Evolutionary conservation across 2,329 filamentous ascomycete species (phyloP), one percentile per base, ranked within the genome.

Genomic region (Juglanconis sp.): DNA sequence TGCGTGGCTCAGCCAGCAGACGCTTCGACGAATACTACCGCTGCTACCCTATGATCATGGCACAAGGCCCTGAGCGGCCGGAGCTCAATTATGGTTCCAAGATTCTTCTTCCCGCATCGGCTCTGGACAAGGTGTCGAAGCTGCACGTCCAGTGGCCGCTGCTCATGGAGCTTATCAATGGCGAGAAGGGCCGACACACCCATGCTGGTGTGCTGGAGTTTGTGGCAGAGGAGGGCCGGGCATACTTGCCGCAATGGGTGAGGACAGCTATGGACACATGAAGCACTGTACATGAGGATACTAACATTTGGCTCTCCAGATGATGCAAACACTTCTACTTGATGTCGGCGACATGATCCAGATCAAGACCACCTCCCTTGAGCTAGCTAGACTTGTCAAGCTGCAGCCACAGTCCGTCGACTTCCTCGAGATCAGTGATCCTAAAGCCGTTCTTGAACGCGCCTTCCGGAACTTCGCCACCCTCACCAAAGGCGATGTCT

Each of bases 11-110:
- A 73, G 69, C 81, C 76, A 67, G 79, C 56, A 90, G 92, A 68
- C 91, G 93, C 63, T 99, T 99, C 79, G 94, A 99, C 75, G 95
- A 99, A 76, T 98, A 96, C 79, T 98, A 97, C 77, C 89, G 95
- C 70, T 97, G 93, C 80, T 99, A 98, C 71, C 95, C 95, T 48
- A 85, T 97, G 69, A 87, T 89, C 68, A 98, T 99, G 93, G 87
- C 96, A 64, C 92, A 93, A 11, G 93, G 94, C 3, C 86, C 91
- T 42, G 93, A 97, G 69, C 86, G 95, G 66, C 89, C 91, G 56
- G 89, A 93, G 67, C 87, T 96, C 64, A 98, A 98, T 80, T 93
- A 95, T 72, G 95, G 95, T 67, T 96, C 94, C 76, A 99, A 99
- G 80, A 94, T 99, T 69, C 91, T 99, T 72, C 87, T 99, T 65